Percentiles rank a stretch among this genome's conserved stretches.
These are phyloP conservation scores for Calonectria pseudoreteaudii DNA, from an alignment of 2,329 filamentous ascomycete species.

Conservation along the genomic window DNA sequence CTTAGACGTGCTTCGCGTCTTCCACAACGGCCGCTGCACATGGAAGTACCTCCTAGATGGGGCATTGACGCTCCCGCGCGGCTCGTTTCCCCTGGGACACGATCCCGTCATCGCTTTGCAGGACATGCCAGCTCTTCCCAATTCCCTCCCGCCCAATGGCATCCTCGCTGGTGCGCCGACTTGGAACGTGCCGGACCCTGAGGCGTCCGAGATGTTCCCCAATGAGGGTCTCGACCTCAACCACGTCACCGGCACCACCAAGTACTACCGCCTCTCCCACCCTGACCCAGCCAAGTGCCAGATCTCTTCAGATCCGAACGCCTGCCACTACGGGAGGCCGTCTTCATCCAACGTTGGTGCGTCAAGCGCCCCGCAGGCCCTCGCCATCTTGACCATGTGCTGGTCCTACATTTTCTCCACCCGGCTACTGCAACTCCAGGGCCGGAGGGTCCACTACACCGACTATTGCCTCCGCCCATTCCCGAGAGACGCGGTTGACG, in stretches of 20 bases:
- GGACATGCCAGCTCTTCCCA: slow-evolving; percentile 41
- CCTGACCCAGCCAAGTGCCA: slow-evolving; percentile 36
- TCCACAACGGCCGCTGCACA: slow-evolving; percentile 35
- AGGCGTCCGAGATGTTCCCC: slow-evolving; percentile 14
- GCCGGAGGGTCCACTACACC: slow-evolving; percentile 39
- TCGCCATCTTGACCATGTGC: slow-evolving; percentile 42
- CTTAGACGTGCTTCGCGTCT: slow-evolving; percentile 35
- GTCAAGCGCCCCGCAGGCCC: slow-evolving; percentile 37
- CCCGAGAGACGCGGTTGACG: slow-evolving; percentile 31
- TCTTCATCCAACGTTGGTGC: slow-evolving; percentile 28
- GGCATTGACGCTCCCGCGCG: slow-evolving; percentile 34
- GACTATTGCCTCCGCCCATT: slow-evolving; percentile 37
- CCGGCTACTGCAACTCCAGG: slow-evolving; percentile 42
- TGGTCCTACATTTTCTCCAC: slow-evolving; percentile 46
- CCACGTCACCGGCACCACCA: slow-evolving; percentile 38
- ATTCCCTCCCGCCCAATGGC: slow-evolving; percentile 36
- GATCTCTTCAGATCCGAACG: slow-evolving; percentile 34
- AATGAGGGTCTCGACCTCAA: slow-evolving; percentile 34
- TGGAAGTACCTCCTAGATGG: slow-evolving; percentile 36
- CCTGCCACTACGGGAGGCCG: slow-evolving; percentile 34
- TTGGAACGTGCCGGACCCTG: slow-evolving; percentile 41
- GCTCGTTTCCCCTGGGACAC: slow-evolving; percentile 36
- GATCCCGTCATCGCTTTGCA: slow-evolving; percentile 39
- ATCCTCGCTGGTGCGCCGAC: slow-evolving; percentile 40
- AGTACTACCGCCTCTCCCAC: slow-evolving; percentile 43